Evolutionary conservation across 2,329 filamentous ascomycete species (phyloP), one percentile per base, ranked within the genome.

Genomic region (Pezicula neosporulosa): DNA sequence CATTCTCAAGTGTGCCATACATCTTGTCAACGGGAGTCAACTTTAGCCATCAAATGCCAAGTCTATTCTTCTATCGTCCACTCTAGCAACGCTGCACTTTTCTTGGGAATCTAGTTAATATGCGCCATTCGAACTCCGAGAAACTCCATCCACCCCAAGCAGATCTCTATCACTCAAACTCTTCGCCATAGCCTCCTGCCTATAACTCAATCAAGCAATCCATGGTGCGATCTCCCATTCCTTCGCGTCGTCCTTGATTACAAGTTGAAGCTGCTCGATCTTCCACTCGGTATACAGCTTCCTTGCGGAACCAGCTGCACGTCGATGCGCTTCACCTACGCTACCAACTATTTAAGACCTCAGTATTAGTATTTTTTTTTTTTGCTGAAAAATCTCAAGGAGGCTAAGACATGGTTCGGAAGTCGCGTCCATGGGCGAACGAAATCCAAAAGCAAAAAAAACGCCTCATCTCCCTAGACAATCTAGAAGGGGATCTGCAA

Each of bases 241-340:
- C 56, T 76, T 67, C 36, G 79, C 81, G 16, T 79, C 80, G 63
- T 93, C 84, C 21, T 77, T 75, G 56, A 96, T 79, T 35, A 82
- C 80, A 62, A 96, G 72, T 51, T 80, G 81, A 61, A 85, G 78
- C 57, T 87, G 83, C 63, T 88, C 84, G 62, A 91, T 89, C 53
- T 76, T 75, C 79, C 87, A 87, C 77, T 70, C 87, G 69, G 68
- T 80, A 70, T 77, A 87, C 70, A 74, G 80, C 69, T 77, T 82
- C 72, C 73, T 81, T 66, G 75, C 80, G 68, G 71, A 83, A 68
- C 82, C 81, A 76, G 72, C 89, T 66, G 77, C 91, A 77, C 87
- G 72, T 52, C 73, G 71, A 66, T 83, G 79, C 52, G 84, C 85
- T 44, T 78, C 77, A 12, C 83, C 82, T 48, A 75, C 68, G 28